Base-by-base conservation (phyloP, 352 stramenopile species). In the Globisporangium recalcitrans region DNA sequence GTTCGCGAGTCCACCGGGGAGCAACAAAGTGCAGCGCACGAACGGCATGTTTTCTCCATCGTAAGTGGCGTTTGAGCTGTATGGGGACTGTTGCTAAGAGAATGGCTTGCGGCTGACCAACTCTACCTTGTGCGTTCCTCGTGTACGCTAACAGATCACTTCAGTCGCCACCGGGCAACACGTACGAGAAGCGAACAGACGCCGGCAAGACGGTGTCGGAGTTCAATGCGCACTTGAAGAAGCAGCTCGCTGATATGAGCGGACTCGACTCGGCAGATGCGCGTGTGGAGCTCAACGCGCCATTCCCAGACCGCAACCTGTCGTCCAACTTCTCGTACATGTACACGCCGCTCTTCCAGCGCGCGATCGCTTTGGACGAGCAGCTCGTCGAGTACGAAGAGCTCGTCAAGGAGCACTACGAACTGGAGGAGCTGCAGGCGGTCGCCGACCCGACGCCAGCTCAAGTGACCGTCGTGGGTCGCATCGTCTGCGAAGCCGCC, bases 321-420 rank as follows among this genome's bases (percentile, higher is more conserved):
- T 59, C 73, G 46, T 42, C 78, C 14, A 78, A 81, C 54, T 75
- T 75, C 1, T 71, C 74, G 52, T 95, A 90, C 68, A 95, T 95
- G 86, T 95, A 93, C 72, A 93, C 86, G 10, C 82, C 86, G 31
- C 73, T 84, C 38, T 90, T 90, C 57, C 74, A 93, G 27, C 77
- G 84, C 48, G 84, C 84, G 10, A 73, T 93, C 53, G 82, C 82
- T 21, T 55, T 95, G 47, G 86, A 95, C 57, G 76, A 90, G 21
- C 82, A 92, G 38, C 72, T 95, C 51, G 66, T 77, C 2, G 80
- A 90, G 58, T 93, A 91, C 52, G 82, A 93, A 47, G 75, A 89
- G 63, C 70, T 90, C 5, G 69, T 92, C 8, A 91, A 87, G 60
- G 55, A 72, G 7, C 78, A 82, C 26, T 84, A 82, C 55, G 75